phyloP scores from a whole-genome alignment of 306 rosid genomes.

The Fragaria vesca region DNA sequence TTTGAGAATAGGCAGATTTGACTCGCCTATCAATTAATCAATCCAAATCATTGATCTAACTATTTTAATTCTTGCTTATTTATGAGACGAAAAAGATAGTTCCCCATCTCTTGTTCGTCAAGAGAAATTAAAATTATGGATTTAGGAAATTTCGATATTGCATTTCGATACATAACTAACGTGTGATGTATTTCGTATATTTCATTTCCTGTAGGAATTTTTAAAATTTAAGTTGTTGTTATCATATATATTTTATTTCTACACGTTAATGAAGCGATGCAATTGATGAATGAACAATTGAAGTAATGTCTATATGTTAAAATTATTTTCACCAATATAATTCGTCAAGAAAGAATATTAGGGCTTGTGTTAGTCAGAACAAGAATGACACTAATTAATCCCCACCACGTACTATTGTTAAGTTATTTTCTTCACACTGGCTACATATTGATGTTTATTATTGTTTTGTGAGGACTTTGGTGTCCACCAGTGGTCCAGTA shows the following conservation, averaged over 20 bases:
- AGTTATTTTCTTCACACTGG: not conserved
- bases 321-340: not conserved
- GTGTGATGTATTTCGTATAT: not conserved
- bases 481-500: not conserved
- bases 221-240: not conserved
- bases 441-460: not conserved
- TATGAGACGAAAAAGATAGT: not conserved
- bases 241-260: not conserved
- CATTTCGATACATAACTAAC: not conserved
- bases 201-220: no score
- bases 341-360: not conserved
- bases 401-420: not conserved
- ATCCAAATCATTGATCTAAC: not conserved
- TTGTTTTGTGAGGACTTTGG: not conserved
- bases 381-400: not conserved
- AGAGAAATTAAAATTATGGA: not conserved
- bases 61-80: not conserved
- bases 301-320: not conserved
- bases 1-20: not conserved
- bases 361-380: not conserved
- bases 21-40: not conserved
- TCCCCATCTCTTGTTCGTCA: not conserved
- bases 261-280: not conserved
- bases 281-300: not conserved
- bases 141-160: not conserved